Conservation (phyloP, 139 green algal genomes). For the Chlamydomonas schloesseri region DNA sequence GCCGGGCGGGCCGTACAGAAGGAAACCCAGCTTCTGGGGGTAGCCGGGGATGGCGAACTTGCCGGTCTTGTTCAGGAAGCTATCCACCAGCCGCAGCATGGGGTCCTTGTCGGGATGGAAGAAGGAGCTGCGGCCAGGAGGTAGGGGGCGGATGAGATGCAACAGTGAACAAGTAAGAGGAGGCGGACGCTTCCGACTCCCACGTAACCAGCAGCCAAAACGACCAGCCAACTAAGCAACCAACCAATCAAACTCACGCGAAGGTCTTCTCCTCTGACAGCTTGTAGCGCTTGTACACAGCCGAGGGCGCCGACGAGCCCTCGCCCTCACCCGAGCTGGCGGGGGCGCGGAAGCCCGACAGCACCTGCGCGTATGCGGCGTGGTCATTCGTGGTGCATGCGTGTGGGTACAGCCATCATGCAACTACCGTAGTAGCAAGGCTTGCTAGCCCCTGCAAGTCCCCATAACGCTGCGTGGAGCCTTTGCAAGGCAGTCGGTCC, state of each 20-base stretch:
- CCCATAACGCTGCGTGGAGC: too few species aligned
- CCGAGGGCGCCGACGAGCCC: background rate
- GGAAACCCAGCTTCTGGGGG: slow-evolving; percentile 63
- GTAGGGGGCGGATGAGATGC: background rate
- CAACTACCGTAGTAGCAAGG: too few species aligned
- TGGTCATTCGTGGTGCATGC: too few species aligned
- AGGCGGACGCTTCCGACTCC: slow-evolving; percentile 38
- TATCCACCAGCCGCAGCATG: slow-evolving; percentile 39
- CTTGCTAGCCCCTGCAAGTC: too few species aligned
- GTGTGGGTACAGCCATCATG: too few species aligned
- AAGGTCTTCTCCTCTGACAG: slow-evolving; percentile 65
- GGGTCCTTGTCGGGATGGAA: slow-evolving; percentile 4
- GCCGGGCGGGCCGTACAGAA: slow-evolving; percentile 67
- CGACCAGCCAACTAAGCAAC: background rate
- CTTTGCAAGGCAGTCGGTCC: too few species aligned
- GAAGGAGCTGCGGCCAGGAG: background rate
- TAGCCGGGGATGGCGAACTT: slow-evolving; percentile 66
- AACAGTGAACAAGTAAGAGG: background rate
- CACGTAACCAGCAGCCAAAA: too few species aligned
- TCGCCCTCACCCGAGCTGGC: background rate
- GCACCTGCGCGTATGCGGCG: too few species aligned
- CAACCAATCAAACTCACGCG: slow-evolving; percentile 9
- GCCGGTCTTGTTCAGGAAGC: slow-evolving; percentile 56
- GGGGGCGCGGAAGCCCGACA: background rate
- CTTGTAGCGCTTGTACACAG: slow-evolving; percentile 32